Percentiles rank a stretch among this genome's conserved stretches.
Conservation (phyloP, 2,329 filamentous ascomycete species). For the Immersiporthe knoxdaviesiana region DNA sequence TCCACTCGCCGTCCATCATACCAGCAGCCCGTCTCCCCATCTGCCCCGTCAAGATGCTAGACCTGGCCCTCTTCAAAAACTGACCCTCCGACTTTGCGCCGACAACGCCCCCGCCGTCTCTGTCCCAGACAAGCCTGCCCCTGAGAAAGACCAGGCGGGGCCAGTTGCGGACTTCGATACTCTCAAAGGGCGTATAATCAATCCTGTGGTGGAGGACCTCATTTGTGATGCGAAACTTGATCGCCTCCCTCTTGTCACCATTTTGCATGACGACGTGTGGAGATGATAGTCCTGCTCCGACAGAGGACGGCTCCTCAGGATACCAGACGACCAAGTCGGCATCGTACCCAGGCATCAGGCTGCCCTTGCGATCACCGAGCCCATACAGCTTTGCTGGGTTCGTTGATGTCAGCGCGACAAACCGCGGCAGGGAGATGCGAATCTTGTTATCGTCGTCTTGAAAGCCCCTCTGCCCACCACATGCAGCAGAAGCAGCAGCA, state of each 20-base stretch:
- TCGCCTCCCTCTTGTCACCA: constrained; percentile 31
- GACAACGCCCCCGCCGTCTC: constrained; percentile 53
- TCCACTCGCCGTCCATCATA: constrained; percentile 27
- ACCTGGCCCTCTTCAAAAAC: constrained; percentile 42
- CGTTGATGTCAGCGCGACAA: constrained; percentile 58
- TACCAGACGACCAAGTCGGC: constrained; percentile 64
- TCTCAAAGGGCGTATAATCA: constrained; percentile 67
- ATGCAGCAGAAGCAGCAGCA: too few species aligned
- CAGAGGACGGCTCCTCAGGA: constrained; percentile 39
- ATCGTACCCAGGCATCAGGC: constrained; percentile 54
- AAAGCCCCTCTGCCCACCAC: constrained; percentile 32
- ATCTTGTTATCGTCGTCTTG: constrained; percentile 29
- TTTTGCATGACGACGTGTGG: too few species aligned
- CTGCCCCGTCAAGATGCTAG: constrained; percentile 27
- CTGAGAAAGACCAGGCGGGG: constrained; percentile 63
- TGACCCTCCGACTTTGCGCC: constrained; percentile 52
- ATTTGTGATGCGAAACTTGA: constrained; percentile 48
- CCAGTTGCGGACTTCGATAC: constrained; percentile 60
- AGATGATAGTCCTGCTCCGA: neutral
- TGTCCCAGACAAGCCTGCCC: constrained; percentile 62
- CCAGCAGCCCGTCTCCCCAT: constrained; percentile 23
- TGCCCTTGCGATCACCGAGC: constrained; percentile 54
- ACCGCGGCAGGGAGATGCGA: constrained; percentile 49
- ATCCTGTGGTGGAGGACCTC: constrained; percentile 62
- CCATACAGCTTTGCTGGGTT: constrained; percentile 63